phyloP scores from a whole-genome alignment of 306 rosid species.

The Vicia faba region DNA sequence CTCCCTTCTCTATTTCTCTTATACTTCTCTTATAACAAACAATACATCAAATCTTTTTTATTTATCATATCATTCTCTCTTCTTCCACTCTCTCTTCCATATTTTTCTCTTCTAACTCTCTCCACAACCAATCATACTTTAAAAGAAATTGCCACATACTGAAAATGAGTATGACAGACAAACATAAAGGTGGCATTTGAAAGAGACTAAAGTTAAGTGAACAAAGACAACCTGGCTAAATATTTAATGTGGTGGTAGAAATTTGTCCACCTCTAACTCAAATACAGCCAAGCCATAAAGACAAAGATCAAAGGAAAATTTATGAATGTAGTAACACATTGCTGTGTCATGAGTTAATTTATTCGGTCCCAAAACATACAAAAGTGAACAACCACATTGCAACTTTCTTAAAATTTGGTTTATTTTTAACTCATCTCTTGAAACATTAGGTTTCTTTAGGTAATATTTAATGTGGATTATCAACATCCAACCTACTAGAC shows the following conservation, averaged over 20 bases:
- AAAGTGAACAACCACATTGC: conserved; percentile 33
- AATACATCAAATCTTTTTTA: too few relatives aligned
- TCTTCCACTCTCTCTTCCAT: too few relatives aligned
- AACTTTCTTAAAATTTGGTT: background rate
- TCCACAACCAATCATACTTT: too few relatives aligned
- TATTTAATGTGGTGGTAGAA: conserved; percentile 21
- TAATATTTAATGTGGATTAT: background rate
- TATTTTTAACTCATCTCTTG: background rate
- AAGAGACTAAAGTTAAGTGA: conserved; percentile 6
- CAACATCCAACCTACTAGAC: background rate
- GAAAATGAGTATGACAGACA: conserved; percentile 11
- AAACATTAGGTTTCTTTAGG: background rate
- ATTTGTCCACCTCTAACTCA: conserved; percentile 29
- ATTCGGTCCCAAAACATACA: conserved; percentile 42
- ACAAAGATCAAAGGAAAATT: conserved; percentile 24
- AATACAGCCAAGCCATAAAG: conserved; percentile 35
- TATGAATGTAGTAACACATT: conserved; percentile 21
- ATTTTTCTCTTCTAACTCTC: too few relatives aligned
- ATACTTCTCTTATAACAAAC: too few relatives aligned
- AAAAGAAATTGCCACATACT: conserved; percentile 3
- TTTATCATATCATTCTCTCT: too few relatives aligned
- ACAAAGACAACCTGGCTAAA: background rate
- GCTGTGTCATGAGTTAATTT: conserved; percentile 7
- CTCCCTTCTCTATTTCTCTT: too few relatives aligned
- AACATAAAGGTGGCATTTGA: conserved; percentile 1